phyloP scores from a whole-genome alignment of 2,329 filamentous ascomycete species.

The Penicillium sp. region DNA sequence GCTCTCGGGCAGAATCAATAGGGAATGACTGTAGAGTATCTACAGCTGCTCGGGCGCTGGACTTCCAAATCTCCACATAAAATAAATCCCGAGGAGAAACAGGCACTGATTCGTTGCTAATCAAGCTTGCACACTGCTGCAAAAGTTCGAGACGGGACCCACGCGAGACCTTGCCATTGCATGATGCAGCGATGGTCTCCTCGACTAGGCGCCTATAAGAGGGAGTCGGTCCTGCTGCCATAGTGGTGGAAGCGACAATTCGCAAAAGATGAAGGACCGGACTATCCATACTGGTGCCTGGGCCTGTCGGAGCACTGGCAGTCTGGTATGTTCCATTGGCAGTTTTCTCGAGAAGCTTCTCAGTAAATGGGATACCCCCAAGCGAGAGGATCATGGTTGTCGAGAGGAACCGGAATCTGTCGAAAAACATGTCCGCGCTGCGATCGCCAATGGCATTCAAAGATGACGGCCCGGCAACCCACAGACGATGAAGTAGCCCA shows the following conservation, averaged over 20 bases:
- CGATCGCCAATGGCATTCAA: constrained; percentile 29
- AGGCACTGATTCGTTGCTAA: constrained; percentile 14
- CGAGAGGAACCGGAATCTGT: constrained; percentile 49
- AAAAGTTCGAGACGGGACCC: constrained; percentile 37
- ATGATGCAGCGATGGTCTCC: constrained; percentile 31
- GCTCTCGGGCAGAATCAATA: constrained; percentile 40
- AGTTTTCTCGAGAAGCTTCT: constrained; percentile 47
- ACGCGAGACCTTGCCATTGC: constrained; percentile 32
- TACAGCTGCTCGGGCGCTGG: constrained; percentile 30
- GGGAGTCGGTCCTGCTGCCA: constrained; percentile 16
- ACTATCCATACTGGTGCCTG: constrained; percentile 29
- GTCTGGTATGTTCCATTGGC: constrained; percentile 53
- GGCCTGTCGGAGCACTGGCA: constrained; percentile 33
- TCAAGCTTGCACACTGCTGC: constrained; percentile 34
- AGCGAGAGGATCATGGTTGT: constrained; percentile 48
- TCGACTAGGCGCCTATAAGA: constrained; percentile 30
- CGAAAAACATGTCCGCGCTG: constrained; percentile 40
- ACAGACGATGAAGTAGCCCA: constrained; percentile 63
- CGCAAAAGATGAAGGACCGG: constrained; percentile 40
- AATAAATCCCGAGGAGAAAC: constrained; percentile 8
- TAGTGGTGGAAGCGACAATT: constrained; percentile 25
- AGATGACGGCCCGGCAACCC: constrained; percentile 52
- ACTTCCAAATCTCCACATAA: constrained; percentile 33
- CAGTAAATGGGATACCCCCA: constrained; percentile 48
- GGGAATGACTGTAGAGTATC: constrained; percentile 40